Conservation (phyloP, 805 yeast genomes). For the Priceomyces carsonii region DNA sequence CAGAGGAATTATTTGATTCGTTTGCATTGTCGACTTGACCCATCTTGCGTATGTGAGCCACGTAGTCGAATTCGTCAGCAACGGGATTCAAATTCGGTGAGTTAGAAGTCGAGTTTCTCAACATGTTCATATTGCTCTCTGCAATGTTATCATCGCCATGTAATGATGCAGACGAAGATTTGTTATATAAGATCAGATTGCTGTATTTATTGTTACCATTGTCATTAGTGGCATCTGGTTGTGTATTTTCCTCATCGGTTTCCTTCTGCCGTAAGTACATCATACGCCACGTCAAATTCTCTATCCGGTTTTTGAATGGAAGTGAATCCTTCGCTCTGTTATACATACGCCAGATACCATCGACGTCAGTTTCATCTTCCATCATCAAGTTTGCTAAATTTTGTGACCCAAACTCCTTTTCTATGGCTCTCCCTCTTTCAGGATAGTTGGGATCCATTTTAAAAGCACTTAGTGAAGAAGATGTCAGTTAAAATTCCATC, state of each 20-base stretch:
- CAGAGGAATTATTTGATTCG: background rate
- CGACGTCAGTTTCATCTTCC: slow-evolving; percentile 14
- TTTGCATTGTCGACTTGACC: slow-evolving; percentile 39
- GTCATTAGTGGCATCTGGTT: too few species aligned
- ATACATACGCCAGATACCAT: slow-evolving; percentile 75
- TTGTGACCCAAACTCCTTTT: background rate
- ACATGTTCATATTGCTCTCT: background rate
- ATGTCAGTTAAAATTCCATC: too few species aligned
- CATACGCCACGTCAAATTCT: slow-evolving; percentile 85
- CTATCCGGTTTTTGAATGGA: slow-evolving; percentile 77
- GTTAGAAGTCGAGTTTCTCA: slow-evolving; percentile 1
- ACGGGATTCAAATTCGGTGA: slow-evolving; percentile 38
- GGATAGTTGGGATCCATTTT: slow-evolving; percentile 3
- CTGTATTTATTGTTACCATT: background rate
- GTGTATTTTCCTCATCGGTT: background rate
- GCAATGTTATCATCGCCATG: background rate
- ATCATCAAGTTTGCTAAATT: slow-evolving; percentile 4
- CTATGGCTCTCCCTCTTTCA: background rate
- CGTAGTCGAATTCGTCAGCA: slow-evolving; percentile 60
- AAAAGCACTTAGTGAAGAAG: too few species aligned
- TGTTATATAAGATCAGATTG: background rate
- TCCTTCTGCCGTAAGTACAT: slow-evolving; percentile 51
- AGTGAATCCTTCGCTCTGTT: slow-evolving; percentile 70
- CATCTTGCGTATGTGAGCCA: slow-evolving; percentile 61
- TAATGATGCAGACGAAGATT: background rate